Conservation (phyloP, 2,329 filamentous ascomycete species). For the Orbilia ellipsospora region DNA sequence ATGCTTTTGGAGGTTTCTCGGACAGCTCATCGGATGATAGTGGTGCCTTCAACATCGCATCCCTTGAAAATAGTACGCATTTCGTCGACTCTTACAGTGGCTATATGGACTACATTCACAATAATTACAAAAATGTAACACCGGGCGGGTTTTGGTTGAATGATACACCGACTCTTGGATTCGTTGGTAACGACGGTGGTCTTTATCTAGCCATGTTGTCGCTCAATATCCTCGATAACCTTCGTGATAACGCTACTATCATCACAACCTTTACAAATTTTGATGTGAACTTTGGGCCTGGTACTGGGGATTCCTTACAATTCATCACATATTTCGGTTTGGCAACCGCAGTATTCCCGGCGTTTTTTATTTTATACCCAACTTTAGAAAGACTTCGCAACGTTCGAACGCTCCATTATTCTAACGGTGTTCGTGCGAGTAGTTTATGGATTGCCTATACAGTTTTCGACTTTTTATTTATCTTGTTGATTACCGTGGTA, state of each 20-base stretch:
- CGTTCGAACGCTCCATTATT: conserved; percentile 87
- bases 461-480: conserved; percentile 80
- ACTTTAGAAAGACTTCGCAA: conserved; percentile 83
- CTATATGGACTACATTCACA: conserved; percentile 74
- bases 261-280: conserved; percentile 78
- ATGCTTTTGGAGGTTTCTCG: conserved; percentile 36
- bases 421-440: conserved; percentile 83
- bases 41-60: conserved; percentile 26
- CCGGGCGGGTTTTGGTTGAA: conserved; percentile 85
- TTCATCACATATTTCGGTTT: conserved; percentile 84
- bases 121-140: conserved; percentile 74
- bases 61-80: conserved; percentile 64
- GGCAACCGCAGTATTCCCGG: conserved; percentile 80
- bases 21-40: conserved; percentile 5
- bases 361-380: conserved; percentile 88
- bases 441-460: conserved; percentile 88
- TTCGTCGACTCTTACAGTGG: conserved; percentile 73
- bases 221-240: conserved; percentile 74
- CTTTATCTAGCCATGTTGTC: conserved; percentile 70
- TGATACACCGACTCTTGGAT: conserved; percentile 74
- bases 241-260: conserved; percentile 76
- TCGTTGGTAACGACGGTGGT: conserved; percentile 72
- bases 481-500: conserved; percentile 65
- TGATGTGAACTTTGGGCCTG: conserved; percentile 76
- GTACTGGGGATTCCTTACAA: conserved; percentile 76